phyloP scores from a whole-genome alignment of 352 stramenopile genomes.

The Blastocystis sp. region DNA sequence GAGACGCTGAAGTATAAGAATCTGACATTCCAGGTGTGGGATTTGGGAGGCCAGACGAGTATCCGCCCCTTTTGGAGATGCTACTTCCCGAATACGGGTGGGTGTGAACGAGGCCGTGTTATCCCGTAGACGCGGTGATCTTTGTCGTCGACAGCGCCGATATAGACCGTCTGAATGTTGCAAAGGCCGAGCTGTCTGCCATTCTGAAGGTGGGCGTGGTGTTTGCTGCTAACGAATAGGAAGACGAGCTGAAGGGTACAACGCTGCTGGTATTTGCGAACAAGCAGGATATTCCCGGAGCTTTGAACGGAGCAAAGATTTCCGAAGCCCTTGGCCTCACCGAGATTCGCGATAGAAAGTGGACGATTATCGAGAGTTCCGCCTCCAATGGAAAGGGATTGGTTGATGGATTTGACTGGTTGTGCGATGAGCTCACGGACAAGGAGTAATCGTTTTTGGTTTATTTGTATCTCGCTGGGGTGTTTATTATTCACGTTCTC shows the following conservation, averaged over 20 bases:
- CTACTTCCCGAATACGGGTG: constrained; percentile 95
- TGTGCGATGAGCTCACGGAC: constrained; percentile 73
- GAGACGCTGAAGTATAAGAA: constrained; percentile 84
- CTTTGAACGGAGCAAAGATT: neutral
- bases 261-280: constrained; percentile 99
- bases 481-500: no score
- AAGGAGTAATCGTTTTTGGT: constrained; percentile 76
- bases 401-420: neutral
- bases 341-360: no score
- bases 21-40: constrained; percentile 89
- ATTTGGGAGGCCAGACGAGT: constrained; percentile 97
- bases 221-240: constrained; percentile 74
- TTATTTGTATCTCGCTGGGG: no score
- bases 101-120: neutral
- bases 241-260: constrained; percentile 96
- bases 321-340: no score
- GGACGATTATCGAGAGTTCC: no score
- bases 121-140: constrained; percentile 75
- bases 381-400: no score
- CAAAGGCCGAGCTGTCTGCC: constrained; percentile 84
- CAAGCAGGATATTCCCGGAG: constrained; percentile 82
- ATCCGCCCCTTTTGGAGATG: constrained; percentile 99
- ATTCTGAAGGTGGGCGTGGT: constrained; percentile 63
- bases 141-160: constrained; percentile 88
- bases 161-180: constrained; percentile 90